Evolutionary conservation across 1,284 basidiomycete genomes (phyloP).

Genomic region (Blastosporella zonata): DNA sequence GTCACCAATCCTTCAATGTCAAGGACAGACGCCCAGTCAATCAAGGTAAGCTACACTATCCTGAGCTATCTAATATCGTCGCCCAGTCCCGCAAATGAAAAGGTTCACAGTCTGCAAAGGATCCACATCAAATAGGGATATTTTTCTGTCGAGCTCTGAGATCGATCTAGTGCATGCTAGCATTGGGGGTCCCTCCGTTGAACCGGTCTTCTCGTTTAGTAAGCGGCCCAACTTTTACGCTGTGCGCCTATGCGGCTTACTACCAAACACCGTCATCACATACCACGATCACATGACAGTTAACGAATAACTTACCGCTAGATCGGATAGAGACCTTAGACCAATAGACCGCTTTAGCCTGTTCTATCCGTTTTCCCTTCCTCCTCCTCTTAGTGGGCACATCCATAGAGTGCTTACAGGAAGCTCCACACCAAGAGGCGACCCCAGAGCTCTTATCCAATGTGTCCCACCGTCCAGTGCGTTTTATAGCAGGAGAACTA

Average conservation of each 20-base stretch:
- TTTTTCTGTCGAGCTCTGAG: neutral
- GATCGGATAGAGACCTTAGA: too few species aligned
- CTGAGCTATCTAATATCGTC: neutral
- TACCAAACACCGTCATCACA: too few species aligned
- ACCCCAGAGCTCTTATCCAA: neutral
- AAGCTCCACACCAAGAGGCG: constrained; percentile 13
- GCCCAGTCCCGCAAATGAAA: neutral
- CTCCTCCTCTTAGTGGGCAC: too few species aligned
- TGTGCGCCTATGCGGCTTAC: constrained; percentile 3
- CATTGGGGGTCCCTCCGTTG: constrained; percentile 22
- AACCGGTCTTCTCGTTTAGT: constrained; percentile 20
- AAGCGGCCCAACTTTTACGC: constrained; percentile 8
- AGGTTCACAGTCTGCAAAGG: constrained; percentile 4
- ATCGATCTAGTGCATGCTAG: constrained; percentile 8
- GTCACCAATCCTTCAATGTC: constrained; percentile 16
- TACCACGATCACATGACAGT: too few species aligned
- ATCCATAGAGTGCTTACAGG: constrained; percentile 6
- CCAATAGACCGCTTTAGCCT: too few species aligned
- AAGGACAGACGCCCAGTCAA: constrained; percentile 21
- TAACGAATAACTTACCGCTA: too few species aligned
- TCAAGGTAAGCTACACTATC: constrained; percentile 16
- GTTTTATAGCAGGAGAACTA: neutral
- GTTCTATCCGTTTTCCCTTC: too few species aligned
- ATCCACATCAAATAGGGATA: constrained; percentile 1
- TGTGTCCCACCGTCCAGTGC: constrained; percentile 9